These are phyloP conservation scores for Aspergillus nomiae DNA, from an alignment of 2,329 filamentous ascomycete genomes.

Conservation along the genomic window DNA sequence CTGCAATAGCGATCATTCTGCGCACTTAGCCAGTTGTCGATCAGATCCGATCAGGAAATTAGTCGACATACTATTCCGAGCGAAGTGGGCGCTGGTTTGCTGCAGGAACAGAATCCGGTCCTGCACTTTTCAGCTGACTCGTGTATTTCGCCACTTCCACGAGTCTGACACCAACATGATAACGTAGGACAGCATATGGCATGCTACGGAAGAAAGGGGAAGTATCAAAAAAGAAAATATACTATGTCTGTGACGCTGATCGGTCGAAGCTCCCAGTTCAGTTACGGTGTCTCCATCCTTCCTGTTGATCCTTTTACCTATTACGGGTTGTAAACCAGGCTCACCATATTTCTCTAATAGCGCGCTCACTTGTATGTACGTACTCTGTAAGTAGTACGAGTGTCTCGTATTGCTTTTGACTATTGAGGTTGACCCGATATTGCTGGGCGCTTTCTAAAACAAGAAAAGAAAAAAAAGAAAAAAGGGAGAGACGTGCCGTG, in stretches of 20 bases:
- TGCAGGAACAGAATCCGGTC: slow-evolving; percentile 35
- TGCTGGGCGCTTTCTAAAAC: neutral
- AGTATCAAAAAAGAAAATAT: slow-evolving; percentile 1
- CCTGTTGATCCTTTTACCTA: neutral
- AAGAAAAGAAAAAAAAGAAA: neutral
- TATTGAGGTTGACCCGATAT: neutral
- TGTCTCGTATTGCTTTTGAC: neutral
- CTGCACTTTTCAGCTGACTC: slow-evolving; percentile 30
- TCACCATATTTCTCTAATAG: neutral
- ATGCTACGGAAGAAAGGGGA: neutral
- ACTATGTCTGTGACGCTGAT: slow-evolving; percentile 5
- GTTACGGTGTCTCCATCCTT: slow-evolving; percentile 3
- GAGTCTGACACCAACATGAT: neutral
- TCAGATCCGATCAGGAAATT: slow-evolving; percentile 22
- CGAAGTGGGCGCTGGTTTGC: slow-evolving; percentile 20
- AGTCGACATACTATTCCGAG: slow-evolving; percentile 6
- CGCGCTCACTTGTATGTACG: neutral
- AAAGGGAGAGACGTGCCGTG: neutral
- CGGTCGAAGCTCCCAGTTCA: slow-evolving; percentile 15
- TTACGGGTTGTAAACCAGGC: neutral
- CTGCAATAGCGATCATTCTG: slow-evolving; percentile 2
- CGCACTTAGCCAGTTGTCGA: slow-evolving; percentile 8
- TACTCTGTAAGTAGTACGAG: neutral
- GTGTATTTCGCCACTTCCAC: slow-evolving; percentile 6
- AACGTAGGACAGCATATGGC: neutral